These are phyloP conservation scores for Alnus glutinosa DNA, from an alignment of 306 rosid species.

Conservation along the genomic window DNA sequence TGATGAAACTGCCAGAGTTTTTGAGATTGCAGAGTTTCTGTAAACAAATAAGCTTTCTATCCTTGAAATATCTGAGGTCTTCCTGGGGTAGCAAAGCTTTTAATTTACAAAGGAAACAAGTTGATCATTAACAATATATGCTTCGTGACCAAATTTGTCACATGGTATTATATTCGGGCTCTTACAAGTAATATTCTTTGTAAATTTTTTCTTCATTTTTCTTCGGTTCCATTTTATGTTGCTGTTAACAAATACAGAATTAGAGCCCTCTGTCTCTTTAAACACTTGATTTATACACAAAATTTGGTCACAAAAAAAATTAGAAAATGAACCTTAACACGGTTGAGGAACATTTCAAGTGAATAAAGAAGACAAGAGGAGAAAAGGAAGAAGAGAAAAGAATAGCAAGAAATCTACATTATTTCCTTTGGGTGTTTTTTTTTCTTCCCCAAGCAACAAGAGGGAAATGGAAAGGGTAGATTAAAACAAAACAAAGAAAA, in stretches of 20 bases:
- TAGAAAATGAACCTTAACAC: too few species aligned
- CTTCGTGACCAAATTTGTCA: not conserved
- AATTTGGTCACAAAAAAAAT: not conserved
- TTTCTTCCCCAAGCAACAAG: too few species aligned
- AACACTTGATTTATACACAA: not conserved
- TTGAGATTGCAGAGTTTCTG: constrained; percentile 56
- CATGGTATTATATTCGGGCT: not conserved
- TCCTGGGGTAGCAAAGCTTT: not conserved
- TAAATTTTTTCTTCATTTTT: not conserved
- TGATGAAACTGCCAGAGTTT: constrained; percentile 80
- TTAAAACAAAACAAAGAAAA: too few species aligned
- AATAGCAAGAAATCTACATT: too few species aligned
- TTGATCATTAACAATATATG: not conserved
- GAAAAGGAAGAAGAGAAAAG: too few species aligned
- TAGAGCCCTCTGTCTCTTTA: not conserved
- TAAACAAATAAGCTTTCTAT: constrained; percentile 23
- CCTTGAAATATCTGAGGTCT: not conserved
- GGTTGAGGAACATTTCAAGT: too few species aligned
- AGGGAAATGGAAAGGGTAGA: too few species aligned
- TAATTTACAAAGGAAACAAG: not conserved
- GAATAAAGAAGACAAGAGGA: too few species aligned
- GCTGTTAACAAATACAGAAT: not conserved
- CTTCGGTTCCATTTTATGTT: not conserved
- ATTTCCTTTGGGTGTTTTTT: too few species aligned
- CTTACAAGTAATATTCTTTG: not conserved